Evolutionary conservation across 139 green algal genomes (phyloP), one percentile per base, ranked within the genome.

Genomic region (Picochlorum sp.): DNA sequence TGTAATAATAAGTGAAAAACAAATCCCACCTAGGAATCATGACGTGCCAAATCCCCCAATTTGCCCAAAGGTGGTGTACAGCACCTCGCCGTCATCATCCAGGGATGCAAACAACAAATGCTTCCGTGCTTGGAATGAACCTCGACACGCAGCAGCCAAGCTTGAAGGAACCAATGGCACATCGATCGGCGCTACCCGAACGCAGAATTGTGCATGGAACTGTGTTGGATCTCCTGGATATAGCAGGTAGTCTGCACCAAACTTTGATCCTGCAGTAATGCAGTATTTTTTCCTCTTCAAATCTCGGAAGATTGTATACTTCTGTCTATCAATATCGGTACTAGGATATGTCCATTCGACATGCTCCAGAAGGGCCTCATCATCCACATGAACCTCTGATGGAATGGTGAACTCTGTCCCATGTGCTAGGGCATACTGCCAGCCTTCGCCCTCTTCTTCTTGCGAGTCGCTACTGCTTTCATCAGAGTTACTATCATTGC

Each of bases 221-320:
- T 88, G 64, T 18, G 62, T 66, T 21, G 86, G 84, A 64, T 94
- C 86, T 0, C 82, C 87, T 4, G 82, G 82, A 65, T 94, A 94
- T 1, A 85, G 68, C 46, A 94, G 56, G 23, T 79, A 80, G 67
- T 91, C 79, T 11, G 84, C 79, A 1, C 87, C 87, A 82, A 94
- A 94, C 58, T 94, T 94, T 67, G 74, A 65, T 20, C 87, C 87
- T 9, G 65, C 69, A 4, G 86, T 90, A 5, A 91, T 30, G 3
- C 41, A 74, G 64, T 79, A 78, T 37, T 63, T 63, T 13, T 41
- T 52, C 14, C 32, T 37, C 10, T 73, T 68, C 18, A 80, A 64
- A 63, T 80, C 73, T 15, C 41, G 23, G 20, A 80, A 75, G 2
- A 75, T 62, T 45, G 46, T 26, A 44, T 71, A 74, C 8, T 74